phyloP scores from a whole-genome alignment of 148 eudicot genomes.

The Vaccinium darrowii region DNA sequence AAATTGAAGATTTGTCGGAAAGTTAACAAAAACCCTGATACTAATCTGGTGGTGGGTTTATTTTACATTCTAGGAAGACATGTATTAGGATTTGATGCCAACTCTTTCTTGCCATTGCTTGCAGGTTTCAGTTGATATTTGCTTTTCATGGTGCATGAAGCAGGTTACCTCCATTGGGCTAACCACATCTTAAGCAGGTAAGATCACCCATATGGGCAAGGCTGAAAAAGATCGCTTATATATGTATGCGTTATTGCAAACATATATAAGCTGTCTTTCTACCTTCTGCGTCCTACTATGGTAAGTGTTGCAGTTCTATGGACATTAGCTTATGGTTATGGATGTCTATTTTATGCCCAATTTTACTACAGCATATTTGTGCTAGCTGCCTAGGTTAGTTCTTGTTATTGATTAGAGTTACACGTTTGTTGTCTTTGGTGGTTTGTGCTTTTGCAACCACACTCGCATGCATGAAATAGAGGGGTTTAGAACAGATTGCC shows the following conservation, averaged over 20 bases:
- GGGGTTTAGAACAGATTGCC: not conserved
- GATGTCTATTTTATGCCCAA: not conserved
- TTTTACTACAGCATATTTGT: not conserved
- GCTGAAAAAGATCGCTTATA: not conserved
- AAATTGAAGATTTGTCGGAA: not conserved
- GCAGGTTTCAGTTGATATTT: constrained; percentile 7
- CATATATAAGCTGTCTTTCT: too few species aligned
- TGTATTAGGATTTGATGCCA: not conserved
- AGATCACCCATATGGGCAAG: not conserved
- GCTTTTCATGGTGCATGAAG: not conserved
- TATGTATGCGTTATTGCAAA: not conserved
- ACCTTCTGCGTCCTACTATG: not conserved
- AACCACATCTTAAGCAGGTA: constrained; percentile 5
- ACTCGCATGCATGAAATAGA: too few species aligned
- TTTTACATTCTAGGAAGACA: not conserved
- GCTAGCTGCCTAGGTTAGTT: not conserved
- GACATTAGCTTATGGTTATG: not conserved
- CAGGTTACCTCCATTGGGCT: constrained; percentile 1
- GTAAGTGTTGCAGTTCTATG: not conserved
- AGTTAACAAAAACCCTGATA: not conserved
- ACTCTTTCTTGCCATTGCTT: not conserved
- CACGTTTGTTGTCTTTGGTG: not conserved
- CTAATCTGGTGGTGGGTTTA: constrained; percentile 11
- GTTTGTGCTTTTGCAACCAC: not conserved
- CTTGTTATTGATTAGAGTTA: not conserved